Conservation (phyloP, 305 asterid genomes). For the Fraxinus sp. region DNA sequence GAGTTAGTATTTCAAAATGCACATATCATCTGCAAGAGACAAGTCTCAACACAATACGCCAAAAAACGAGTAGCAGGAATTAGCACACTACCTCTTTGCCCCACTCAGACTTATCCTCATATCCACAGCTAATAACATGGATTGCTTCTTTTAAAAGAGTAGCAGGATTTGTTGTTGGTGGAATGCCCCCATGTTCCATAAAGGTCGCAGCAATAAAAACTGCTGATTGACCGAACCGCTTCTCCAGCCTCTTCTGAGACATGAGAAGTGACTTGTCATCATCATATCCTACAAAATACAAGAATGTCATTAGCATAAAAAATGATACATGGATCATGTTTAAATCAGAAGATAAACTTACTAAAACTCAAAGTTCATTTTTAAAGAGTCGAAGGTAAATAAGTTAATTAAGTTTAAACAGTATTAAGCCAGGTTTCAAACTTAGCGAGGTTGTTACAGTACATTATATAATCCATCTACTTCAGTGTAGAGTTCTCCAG, state of each 20-base stretch:
- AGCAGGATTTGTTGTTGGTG: slow-evolving; percentile 64
- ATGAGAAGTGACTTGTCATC: slow-evolving; percentile 69
- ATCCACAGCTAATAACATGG: slow-evolving; percentile 83
- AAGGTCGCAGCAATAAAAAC: slow-evolving; percentile 79
- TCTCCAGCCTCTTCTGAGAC: slow-evolving; percentile 77
- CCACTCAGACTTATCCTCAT: slow-evolving; percentile 84
- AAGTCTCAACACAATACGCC: not conserved
- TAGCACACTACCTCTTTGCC: slow-evolving; percentile 63
- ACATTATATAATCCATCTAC: not conserved
- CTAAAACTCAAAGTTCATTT: not conserved
- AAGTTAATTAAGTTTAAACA: not conserved
- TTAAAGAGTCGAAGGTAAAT: not conserved
- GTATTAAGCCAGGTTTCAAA: not conserved
- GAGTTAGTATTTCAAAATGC: slow-evolving; percentile 1
- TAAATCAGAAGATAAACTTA: not conserved
- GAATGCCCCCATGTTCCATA: slow-evolving; percentile 77
- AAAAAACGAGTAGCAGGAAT: not conserved
- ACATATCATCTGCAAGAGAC: not conserved
- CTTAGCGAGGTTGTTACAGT: not conserved
- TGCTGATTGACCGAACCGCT: slow-evolving; percentile 80
- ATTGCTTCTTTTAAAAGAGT: slow-evolving; percentile 80
- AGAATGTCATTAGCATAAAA: slow-evolving; percentile 8
- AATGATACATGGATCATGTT: not conserved
- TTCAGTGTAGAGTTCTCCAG: not conserved
- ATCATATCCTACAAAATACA: slow-evolving; percentile 52